Base-by-base conservation (phyloP, 2,329 filamentous ascomycete genomes). In the Herpotrichia juniperi region DNA sequence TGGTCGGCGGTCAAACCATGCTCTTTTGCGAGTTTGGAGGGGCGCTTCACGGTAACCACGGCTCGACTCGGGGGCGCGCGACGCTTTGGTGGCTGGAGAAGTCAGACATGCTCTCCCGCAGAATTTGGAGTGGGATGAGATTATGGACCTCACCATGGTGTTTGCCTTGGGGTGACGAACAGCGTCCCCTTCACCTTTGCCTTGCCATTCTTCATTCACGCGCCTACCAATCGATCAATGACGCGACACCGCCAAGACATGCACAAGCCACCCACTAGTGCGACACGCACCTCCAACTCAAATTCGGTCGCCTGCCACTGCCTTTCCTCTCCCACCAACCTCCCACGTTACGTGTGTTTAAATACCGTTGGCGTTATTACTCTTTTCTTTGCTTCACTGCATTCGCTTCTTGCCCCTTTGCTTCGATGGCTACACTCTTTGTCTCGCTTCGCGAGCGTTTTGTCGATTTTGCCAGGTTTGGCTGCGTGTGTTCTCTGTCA, bases 1-100 rank as follows among this genome's bases (percentile, higher is more conserved):
- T 97, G 89, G 58, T 88, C 85, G 34, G 87, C 88, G 12, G 86
- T 88, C 68, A 97, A 86, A 73, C 92, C 88, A 81, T 97, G 87
- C 69, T 96, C 91, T 76, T 93, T 93, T 25, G 93, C 93, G 64
- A 97, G 90, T 74, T 92, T 96, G 53, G 93, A 96, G 67, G 86
- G 86, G 57, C 89, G 88, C 50, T 68, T 67, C 1, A 58, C 45
- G 19, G 59, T 55, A 34, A 54, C 50, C 19, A 60, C 52, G 31
- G 59, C 55, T 40, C 61, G 67, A 9, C 34, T 50, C n/a, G 63
- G 46, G 17, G 47, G 31, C 24, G 64, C 60, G 49, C 63, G 63
- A 35, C 69, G 68, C 49, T 65, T 72, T 17, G 67, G 60, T 14
- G 69, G 67, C 71, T 74, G 30, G 19, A 14, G 6, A 11, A 19